phyloP scores from a whole-genome alignment of 1,284 basidiomycete species.

The Cutaneotrichosporon arboriforme region DNA sequence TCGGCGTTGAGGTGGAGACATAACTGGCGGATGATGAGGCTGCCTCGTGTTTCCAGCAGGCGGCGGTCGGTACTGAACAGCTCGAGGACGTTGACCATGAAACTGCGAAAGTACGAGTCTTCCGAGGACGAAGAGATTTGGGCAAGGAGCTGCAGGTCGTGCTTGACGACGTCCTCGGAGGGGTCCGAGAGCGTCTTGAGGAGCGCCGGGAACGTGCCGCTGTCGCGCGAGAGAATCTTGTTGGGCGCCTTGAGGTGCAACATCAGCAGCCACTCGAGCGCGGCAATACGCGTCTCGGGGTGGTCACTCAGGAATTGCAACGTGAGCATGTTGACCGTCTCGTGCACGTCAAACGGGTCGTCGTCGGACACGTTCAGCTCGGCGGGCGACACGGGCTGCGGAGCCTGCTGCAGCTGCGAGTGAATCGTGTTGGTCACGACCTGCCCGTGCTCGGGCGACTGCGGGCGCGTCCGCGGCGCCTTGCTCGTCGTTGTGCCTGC shows the following conservation, averaged over 20 bases:
- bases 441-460: constrained; percentile 25
- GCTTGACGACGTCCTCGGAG: constrained; percentile 95
- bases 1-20: constrained; percentile 94
- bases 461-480: constrained; percentile 18
- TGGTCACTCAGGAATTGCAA: constrained; percentile 93
- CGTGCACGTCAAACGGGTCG: constrained; percentile 87
- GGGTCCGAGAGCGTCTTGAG: constrained; percentile 94
- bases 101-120: constrained; percentile 88
- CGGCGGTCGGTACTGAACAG: constrained; percentile 92
- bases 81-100: constrained; percentile 91
- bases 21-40: constrained; percentile 91
- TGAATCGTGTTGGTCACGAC: background rate
- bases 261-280: constrained; percentile 98
- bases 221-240: constrained; percentile 94
- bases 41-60: constrained; percentile 85
- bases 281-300: constrained; percentile 91
- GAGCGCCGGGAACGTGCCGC: constrained; percentile 90
- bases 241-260: constrained; percentile 94
- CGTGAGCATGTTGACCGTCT: constrained; percentile 86
- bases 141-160: constrained; percentile 89
- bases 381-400: constrained; percentile 19
- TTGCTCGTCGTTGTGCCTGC: constrained; percentile 14
- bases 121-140: constrained; percentile 89
- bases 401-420: background rate
- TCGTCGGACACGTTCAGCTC: constrained; percentile 49